Base-by-base conservation (phyloP, 2,329 filamentous ascomycete species). In the Xylaria digitata region DNA sequence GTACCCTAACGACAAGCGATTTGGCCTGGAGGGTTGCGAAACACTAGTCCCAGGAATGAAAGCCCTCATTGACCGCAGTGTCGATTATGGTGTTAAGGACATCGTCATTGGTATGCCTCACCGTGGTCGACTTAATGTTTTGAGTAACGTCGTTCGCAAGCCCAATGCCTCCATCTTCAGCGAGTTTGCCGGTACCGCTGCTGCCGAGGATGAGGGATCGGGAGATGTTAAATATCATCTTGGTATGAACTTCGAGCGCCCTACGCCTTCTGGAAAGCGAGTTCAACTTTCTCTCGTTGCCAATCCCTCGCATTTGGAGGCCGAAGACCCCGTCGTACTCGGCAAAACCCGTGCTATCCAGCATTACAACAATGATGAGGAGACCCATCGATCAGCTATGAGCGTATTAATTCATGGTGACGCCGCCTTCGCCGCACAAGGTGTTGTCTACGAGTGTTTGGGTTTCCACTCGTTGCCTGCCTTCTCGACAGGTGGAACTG, bases 51-150 rank as follows among this genome's bases (percentile, higher is more conserved):
- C 96, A 32, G 96, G 96, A 80, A 99, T 99, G 96, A 99, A 99
- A 86, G 96, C 96, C 61, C 85, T 99, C 70, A 99, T 99, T 72
- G 96, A 99, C 82, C 92, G 96, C 77, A 97, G 94, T 78, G 96
- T 99, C 74, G 96, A 99, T 80, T 97, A 97, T 77, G 96, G 96
- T 66, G 92, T 99, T 78, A 98, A 98, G 86, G 96, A 99, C 78
- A 98, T 99, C 75, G 92, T 99, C 78, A 99, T 99, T 77, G 96
- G 96, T 77, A 99, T 99, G 96, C 96, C 96, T 73, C 96, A 99
- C 82, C 94, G 96, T 88, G 96, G 96, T 78, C 93, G 96, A 85
- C 89, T 99, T 71, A 99, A 99, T 78, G 94, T 99, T 60, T 89
- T 99, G 70, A 96, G 92, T 84, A 99, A 99, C 83, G 96, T 99